phyloP scores from a whole-genome alignment of 768 basidiomycete genomes.

The Gyrodon lividus region DNA sequence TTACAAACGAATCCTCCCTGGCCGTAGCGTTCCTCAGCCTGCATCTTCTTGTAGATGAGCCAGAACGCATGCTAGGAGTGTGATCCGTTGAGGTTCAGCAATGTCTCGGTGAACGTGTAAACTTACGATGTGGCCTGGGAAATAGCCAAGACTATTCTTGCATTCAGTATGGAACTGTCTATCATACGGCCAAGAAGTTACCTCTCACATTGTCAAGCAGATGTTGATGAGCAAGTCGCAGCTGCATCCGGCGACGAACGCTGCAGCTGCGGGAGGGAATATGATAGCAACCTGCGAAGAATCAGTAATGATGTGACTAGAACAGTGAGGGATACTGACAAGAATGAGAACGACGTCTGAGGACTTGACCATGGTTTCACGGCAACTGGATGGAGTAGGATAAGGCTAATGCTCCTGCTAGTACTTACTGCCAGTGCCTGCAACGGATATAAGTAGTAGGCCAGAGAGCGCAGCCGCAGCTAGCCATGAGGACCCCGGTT shows the following conservation, averaged over 20 bases:
- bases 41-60: slow-evolving; percentile 89
- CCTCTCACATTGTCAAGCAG: slow-evolving; percentile 65
- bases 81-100: neutral
- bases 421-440: no score
- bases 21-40: slow-evolving; percentile 82
- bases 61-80: slow-evolving; percentile 71
- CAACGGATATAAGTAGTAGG: no score
- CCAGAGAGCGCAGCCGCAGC: slow-evolving; percentile 15
- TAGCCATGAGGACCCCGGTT: slow-evolving; percentile 18
- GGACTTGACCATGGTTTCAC: slow-evolving; percentile 42
- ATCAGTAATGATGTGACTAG: neutral
- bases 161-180: slow-evolving; percentile 3
- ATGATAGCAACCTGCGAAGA: slow-evolving; percentile 65
- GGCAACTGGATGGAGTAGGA: neutral
- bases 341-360: slow-evolving; percentile 81
- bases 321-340: slow-evolving; percentile 38
- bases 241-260: slow-evolving; percentile 76
- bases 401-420: no score
- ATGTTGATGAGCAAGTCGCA: slow-evolving; percentile 89
- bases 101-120: neutral
- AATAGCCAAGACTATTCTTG: slow-evolving; percentile 62
- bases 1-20: slow-evolving; percentile 72
- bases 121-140: slow-evolving; percentile 60
- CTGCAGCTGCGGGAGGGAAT: slow-evolving; percentile 80
- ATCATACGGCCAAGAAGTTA: neutral